Evolutionary conservation across 78 protist species (phyloP), one percentile per base, ranked within the genome.

Genomic region (Corallochytrium limacisporum): DNA sequence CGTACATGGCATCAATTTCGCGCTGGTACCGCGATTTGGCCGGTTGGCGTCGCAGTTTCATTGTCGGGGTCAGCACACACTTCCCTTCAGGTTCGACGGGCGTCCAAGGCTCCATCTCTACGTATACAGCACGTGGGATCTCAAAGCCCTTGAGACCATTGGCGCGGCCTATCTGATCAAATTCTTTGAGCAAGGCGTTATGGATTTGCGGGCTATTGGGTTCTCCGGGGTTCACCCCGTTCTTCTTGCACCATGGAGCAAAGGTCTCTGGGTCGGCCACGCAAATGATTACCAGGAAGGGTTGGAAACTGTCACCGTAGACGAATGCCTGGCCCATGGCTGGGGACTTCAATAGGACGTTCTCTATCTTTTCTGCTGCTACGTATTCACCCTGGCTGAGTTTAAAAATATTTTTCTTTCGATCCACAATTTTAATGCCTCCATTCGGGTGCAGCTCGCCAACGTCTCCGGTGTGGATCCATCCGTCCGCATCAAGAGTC

Each of bases 381-480:
- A 93, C 69, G 81, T 88, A 93, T 74, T 92, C 98, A 32, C 97
- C 98, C 33, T 87, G 92, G 16, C 84, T 67, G 24, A 91, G 59
- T 48, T 65, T 53, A 38, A 67, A 67, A 22, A 54, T 36, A 16
- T 86, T 76, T 79, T 93, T 95, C 86, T 85, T 86, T 37, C 98
- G 74, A 65, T 92, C 98, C 48, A 91, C 57, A 69, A 95, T 80
- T 26, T 36, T 18, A 44, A 91, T 49, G 4, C 56, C 33, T 51
- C 91, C 95, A 55, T 84, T 65, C 24, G 9, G 38, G 33, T 62
- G 40, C 75, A 78, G 38, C 66, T 65, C 65, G 18, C 92, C 98
- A 48, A 96, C 42, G 81, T 96, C 99, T 47, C 98, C 98, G 12
- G 99, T 88, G 78, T 83, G 85, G 82, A 90, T 81, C 85, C 84